Base-by-base conservation (phyloP, 306 rosid genomes). In the Abrus precatorius region DNA sequence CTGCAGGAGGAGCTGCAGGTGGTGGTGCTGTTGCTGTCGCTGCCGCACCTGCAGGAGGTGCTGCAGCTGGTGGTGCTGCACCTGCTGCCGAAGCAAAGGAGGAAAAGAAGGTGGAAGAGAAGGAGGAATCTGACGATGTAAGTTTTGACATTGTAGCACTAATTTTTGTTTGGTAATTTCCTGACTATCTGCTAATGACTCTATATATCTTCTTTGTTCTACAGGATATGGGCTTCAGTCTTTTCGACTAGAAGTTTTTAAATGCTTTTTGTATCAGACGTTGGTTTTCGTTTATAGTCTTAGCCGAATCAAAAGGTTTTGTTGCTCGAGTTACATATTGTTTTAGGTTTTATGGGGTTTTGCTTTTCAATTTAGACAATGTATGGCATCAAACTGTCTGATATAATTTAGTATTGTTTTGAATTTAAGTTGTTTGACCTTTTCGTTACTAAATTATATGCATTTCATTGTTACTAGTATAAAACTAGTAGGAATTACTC, bases 141-240 rank as follows among this genome's bases (percentile, higher is more conserved):
- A 90, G 89, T 70, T 50, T 72, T 8, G 1, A 3, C n/a, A 14
- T 61, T 54, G 28, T 45, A 45, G 50, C 44, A 12, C 7, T 5
- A 5, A 52, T 80, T 43, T 20, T 36, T 60, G 0, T 56, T 6
- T 28, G 2, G 4, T 54, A 14, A 49, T 11, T 43, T 64, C 0
- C 27, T 70, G 9, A 41, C 2, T 45, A n/a, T 28, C 1, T 47
- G 7, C 72, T 57, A 30, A 70, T 61, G 62, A 20, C 32, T 67
- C 4, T 38, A 0, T 45, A 2, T 71, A 0, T 30, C 12, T 9
- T 80, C 32, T 60, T 77, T 44, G 43, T 82, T 62, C 27, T 85
- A 68, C 92, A 90, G 97, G 97, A 90, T 36, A 89, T 92, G 93
- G 93, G 94, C 14, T 92, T 92, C 72, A 79, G 97, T 80, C 88